Evolutionary conservation across 176 grass and related monocot genomes (phyloP).

Genomic region (Lolium multiflorum): DNA sequence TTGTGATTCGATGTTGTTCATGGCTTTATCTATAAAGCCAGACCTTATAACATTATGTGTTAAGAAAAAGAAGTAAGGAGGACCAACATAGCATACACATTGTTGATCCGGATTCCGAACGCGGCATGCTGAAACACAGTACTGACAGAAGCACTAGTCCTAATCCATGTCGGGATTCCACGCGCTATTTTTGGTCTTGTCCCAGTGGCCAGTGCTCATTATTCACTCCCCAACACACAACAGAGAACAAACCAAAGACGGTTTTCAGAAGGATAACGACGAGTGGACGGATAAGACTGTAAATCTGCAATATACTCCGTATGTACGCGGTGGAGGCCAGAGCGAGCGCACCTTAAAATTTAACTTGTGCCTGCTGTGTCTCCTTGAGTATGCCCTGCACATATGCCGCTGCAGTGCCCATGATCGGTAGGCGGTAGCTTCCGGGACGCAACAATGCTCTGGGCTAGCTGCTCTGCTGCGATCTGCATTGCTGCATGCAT

Average conservation of each 20-base stretch:
- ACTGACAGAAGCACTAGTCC: background rate
- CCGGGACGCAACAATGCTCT: slow-evolving; percentile 29
- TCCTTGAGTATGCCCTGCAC: slow-evolving; percentile 4
- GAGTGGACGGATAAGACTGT: background rate
- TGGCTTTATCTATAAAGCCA: no score
- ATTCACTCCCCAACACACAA: background rate
- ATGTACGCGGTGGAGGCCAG: background rate
- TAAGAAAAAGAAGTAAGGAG: no score
- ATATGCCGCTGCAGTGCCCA: slow-evolving; percentile 28
- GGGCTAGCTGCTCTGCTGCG: background rate
- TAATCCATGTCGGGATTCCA: background rate
- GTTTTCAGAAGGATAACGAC: background rate
- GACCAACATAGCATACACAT: no score
- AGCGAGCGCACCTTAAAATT: background rate
- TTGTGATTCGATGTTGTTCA: no score
- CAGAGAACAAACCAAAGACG: background rate
- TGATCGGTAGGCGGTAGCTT: slow-evolving; percentile 44
- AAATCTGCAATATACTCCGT: background rate
- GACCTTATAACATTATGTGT: no score
- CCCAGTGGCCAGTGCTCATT: background rate
- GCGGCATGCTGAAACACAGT: no score
- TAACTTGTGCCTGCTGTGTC: background rate
- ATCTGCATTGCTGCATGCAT: slow-evolving; percentile 20
- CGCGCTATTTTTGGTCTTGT: background rate
- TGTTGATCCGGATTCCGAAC: no score